These are phyloP conservation scores for Actinomortierella ambigua DNA, from an alignment of 371 early-diverging fungal genomes.

Conservation along the genomic window DNA sequence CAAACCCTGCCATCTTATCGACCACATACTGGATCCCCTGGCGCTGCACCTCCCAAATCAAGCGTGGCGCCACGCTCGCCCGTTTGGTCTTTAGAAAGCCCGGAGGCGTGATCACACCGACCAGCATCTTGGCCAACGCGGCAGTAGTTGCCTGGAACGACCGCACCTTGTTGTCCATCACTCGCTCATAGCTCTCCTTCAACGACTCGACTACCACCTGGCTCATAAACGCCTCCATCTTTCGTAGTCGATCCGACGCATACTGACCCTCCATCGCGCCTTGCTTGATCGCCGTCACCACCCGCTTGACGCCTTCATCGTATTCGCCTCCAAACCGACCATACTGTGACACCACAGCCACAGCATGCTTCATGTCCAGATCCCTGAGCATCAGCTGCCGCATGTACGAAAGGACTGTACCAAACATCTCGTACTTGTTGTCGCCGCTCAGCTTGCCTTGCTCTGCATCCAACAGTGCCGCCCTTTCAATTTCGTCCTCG, in stretches of 20 bases:
- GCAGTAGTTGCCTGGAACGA: constrained; percentile 21
- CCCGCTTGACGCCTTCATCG: constrained; percentile 56
- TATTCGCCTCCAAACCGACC: constrained; percentile 49
- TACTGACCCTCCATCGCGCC: constrained; percentile 18
- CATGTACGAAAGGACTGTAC: constrained; percentile 43
- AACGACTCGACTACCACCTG: constrained; percentile 49
- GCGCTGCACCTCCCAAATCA: constrained; percentile 28
- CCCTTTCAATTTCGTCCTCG: constrained; percentile 2
- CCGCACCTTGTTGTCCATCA: constrained; percentile 10
- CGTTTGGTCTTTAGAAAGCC: constrained; percentile 25
- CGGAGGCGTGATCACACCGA: constrained; percentile 31
- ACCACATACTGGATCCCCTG: constrained; percentile 22
- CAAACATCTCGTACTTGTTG: constrained; percentile 47
- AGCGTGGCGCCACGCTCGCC: constrained; percentile 11
- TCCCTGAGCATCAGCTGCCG: constrained; percentile 46
- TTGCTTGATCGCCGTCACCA: constrained; percentile 50
- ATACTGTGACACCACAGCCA: constrained; percentile 49
- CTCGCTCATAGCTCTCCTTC: constrained; percentile 36
- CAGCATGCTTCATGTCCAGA: constrained; percentile 49
- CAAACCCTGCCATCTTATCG: constrained; percentile 18
- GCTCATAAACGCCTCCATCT: constrained; percentile 38
- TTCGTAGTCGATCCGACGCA: constrained; percentile 21
- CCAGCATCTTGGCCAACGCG: constrained; percentile 23
- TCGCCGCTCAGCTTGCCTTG: constrained; percentile 28
- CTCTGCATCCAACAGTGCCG: constrained; percentile 31